Percentiles rank a stretch among this genome's conserved stretches.
phyloP scores from a whole-genome alignment of 108 stramenopile species.

The Nitzschia putrida region DNA sequence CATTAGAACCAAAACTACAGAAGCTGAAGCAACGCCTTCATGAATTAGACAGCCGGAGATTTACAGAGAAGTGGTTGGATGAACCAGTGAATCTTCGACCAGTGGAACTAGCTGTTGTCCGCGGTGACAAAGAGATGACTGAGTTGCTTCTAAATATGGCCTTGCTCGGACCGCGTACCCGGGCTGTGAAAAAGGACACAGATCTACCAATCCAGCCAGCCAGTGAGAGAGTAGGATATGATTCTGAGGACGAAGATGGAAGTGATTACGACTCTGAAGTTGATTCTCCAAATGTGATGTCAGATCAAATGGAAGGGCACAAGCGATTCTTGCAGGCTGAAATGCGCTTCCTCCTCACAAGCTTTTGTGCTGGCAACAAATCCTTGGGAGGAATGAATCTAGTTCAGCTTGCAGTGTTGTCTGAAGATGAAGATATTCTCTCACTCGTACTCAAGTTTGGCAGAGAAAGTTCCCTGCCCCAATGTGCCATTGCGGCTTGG shows the following conservation, averaged over 20 bases:
- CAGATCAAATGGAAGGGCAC: neutral
- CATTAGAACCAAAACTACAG: neutral
- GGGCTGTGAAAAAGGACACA: neutral
- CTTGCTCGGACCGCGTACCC: neutral
- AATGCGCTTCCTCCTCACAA: neutral
- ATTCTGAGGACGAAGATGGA: neutral
- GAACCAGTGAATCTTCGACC: conserved; percentile 12
- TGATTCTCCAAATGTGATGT: neutral
- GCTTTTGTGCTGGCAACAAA: neutral
- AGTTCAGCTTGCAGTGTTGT: neutral
- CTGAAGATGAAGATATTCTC: neutral
- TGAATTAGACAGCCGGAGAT: neutral
- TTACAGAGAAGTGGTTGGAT: neutral
- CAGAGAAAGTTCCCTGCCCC: neutral
- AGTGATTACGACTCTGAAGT: neutral
- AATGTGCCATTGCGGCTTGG: neutral
- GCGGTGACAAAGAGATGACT: conserved; percentile 3
- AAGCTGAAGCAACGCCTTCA: neutral
- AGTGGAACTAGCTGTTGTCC: conserved; percentile 16
- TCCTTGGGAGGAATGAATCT: neutral
- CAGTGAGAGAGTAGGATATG: neutral
- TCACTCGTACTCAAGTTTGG: neutral
- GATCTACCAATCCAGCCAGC: neutral
- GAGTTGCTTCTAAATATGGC: neutral
- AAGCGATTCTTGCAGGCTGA: neutral